Conservation (phyloP, 495 filamentous ascomycete species). For the Sporormia fimetaria region DNA sequence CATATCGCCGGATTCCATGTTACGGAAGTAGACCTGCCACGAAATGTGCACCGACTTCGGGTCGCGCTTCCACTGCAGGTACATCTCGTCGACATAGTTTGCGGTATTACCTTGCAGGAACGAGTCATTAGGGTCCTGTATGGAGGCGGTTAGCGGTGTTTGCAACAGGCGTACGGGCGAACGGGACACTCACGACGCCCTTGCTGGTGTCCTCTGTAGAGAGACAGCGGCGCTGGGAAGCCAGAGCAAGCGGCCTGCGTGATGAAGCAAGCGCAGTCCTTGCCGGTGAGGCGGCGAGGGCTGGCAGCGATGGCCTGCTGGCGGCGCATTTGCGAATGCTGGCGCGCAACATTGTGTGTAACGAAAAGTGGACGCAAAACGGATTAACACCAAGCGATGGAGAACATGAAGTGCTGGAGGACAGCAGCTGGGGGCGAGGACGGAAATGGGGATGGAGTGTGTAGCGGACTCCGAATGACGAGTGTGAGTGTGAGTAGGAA, state of each 20-base stretch:
- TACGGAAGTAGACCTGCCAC: conserved; percentile 98
- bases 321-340: conserved; percentile 29
- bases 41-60: conserved; percentile 90
- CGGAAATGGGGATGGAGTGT: no score
- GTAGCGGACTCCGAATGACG: no score
- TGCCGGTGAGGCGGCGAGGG: conserved; percentile 19
- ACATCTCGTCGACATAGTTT: conserved; percentile 99
- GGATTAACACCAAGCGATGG: no score
- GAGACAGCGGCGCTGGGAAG: conserved; percentile 37
- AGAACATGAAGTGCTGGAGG: no score
- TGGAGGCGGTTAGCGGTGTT: conserved; percentile 6
- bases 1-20: conserved; percentile 97
- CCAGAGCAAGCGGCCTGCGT: conserved; percentile 42
- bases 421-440: no score
- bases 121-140: conserved; percentile 76
- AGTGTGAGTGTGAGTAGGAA: no score
- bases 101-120: conserved; percentile 91
- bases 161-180: not conserved
- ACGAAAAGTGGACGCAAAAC: no score
- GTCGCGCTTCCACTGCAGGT: conserved; percentile 90
- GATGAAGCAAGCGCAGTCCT: conserved; percentile 34
- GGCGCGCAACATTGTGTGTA: conserved; percentile 35
- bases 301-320: conserved; percentile 27
- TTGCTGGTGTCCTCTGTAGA: conserved; percentile 44
- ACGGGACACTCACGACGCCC: conserved; percentile 37